Evolutionary conservation across 805 yeast genomes (phyloP), one percentile per base, ranked within the genome.

Genomic region (Cyberlindnera amylophila): DNA sequence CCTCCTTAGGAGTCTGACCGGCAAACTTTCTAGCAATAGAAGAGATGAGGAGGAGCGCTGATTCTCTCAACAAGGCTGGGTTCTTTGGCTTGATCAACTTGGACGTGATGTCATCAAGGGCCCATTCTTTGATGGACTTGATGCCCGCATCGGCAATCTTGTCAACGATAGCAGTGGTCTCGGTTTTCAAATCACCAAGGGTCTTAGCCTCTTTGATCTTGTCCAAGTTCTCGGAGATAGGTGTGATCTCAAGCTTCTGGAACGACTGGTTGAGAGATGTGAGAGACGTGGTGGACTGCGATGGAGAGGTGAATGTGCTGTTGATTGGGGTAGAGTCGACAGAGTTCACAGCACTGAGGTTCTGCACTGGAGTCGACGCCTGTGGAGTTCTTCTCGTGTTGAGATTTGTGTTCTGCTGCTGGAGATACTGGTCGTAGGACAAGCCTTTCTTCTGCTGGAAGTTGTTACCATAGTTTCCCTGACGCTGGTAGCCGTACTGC

Each of bases 61-160:
- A 73, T 64, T 91, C 98, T 65, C 95, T 81, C 33, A 84, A 74
- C 36, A 86, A 61, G 7, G 86, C 67, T 3, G 90, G 70, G 59
- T 79, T 84, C 61, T 89, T 91, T 33, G 86, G 75, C 61, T 86
- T 88, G 37, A 78, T 59, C 42, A 91, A 70, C 32, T 89, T 75
- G 45, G 78, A 71, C 41, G 86, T 50, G 32, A 84, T 75, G 15
- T 82, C 88, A 12, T 63, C 57, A 15, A 93, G 49, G 37, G 79
- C 73, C 88, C 90, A 86, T 2, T 77, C 81, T 36, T 67, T 65
- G 23, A 90, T 74, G 10, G 66, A 57, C 7, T 53, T 44, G 45
- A 72, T 49, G 35, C 82, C 83, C 4, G 67, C 62, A 14, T 64
- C 65, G 10, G 56, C 55, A 35, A 87, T 65, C 33, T 61, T 61